Evolutionary conservation across 164 flowering plant species (phyloP).

Genomic region (Vitis rotundifolia): DNA sequence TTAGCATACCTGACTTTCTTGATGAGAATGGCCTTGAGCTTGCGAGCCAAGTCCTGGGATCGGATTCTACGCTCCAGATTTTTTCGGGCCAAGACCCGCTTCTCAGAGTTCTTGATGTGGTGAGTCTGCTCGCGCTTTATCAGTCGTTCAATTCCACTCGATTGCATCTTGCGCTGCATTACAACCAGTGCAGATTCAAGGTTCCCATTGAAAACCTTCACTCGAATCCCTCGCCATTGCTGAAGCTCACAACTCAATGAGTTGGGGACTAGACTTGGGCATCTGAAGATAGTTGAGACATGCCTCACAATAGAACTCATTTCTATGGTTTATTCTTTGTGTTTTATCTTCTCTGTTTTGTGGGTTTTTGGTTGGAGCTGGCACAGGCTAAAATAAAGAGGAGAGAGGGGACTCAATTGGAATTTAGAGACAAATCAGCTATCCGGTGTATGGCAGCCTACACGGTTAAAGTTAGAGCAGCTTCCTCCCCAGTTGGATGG

Average conservation of each 20-base stretch:
- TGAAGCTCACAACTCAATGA: slow-evolving; percentile 20
- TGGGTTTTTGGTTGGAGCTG: too few relatives aligned
- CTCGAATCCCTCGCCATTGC: slow-evolving; percentile 65
- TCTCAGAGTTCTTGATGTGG: slow-evolving; percentile 85
- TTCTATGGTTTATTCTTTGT: too few relatives aligned
- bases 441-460: too few relatives aligned
- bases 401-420: too few relatives aligned
- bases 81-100: slow-evolving; percentile 73
- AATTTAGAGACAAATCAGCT: too few relatives aligned
- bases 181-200: slow-evolving; percentile 56
- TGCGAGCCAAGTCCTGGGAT: slow-evolving; percentile 63
- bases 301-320: too few relatives aligned
- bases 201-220: slow-evolving; percentile 54
- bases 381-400: too few relatives aligned
- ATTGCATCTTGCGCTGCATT: slow-evolving; percentile 65
- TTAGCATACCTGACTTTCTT: slow-evolving; percentile 76
- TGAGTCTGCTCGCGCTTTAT: slow-evolving; percentile 41
- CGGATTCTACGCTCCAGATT: slow-evolving; percentile 47
- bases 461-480: too few relatives aligned
- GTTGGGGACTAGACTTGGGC: too few relatives aligned
- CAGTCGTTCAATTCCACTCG: slow-evolving; percentile 77
- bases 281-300: too few relatives aligned
- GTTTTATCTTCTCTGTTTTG: too few relatives aligned
- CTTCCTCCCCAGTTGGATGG: too few relatives aligned
- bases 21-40: slow-evolving; percentile 67